Conservation (phyloP, 805 yeast species). For the Candida vartiovaarae region DNA sequence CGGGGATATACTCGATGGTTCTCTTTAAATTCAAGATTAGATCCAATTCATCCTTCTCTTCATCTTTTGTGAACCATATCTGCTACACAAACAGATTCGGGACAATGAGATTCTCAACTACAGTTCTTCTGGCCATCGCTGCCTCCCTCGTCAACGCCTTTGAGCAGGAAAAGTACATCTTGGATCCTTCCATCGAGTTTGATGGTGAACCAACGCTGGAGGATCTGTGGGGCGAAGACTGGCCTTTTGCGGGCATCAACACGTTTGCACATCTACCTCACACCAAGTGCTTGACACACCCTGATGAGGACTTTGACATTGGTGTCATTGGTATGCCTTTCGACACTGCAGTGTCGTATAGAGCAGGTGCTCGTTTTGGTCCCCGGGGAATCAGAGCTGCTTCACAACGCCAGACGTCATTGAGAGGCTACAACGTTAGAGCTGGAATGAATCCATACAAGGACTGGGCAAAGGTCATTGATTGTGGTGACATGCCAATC, state of each 20-base stretch:
- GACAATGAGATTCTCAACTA: slow-evolving; percentile 5
- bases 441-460: slow-evolving; percentile 55
- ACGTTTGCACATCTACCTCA: slow-evolving; percentile 46
- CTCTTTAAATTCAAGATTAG: too few species aligned
- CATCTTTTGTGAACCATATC: too few species aligned
- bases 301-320: slow-evolving; percentile 19
- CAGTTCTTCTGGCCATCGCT: slow-evolving; percentile 7
- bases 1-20: not conserved
- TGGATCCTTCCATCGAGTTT: slow-evolving; percentile 11
- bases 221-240: slow-evolving; percentile 63
- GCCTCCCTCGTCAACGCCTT: slow-evolving; percentile 7
- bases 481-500: slow-evolving; percentile 58
- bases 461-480: slow-evolving; percentile 41
- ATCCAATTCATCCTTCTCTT: not conserved
- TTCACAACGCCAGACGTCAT: slow-evolving; percentile 35
- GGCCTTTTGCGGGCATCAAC: slow-evolving; percentile 63
- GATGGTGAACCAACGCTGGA: slow-evolving; percentile 35
- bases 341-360: slow-evolving; percentile 43
- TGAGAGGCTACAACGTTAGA: slow-evolving; percentile 44
- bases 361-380: slow-evolving; percentile 50
- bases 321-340: slow-evolving; percentile 53
- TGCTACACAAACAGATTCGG: not conserved
- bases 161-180: slow-evolving; percentile 11
- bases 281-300: slow-evolving; percentile 40
- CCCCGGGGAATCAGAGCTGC: slow-evolving; percentile 41